Percentiles rank a stretch among this genome's conserved stretches.
Conservation (phyloP, 371 early-diverging fungal genomes). For the Mortierella sp. region DNA sequence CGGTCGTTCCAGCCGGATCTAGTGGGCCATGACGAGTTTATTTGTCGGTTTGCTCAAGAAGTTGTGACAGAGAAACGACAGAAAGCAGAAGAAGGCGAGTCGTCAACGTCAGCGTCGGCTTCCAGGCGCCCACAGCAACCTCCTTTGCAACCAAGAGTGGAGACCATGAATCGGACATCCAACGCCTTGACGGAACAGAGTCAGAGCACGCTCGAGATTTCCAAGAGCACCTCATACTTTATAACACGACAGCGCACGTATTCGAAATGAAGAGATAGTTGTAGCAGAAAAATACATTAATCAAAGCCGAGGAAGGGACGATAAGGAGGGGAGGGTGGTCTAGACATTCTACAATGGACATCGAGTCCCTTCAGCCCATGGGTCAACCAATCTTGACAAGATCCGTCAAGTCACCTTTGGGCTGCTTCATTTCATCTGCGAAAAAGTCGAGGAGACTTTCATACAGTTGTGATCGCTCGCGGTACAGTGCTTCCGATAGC, state of each 20-base stretch:
- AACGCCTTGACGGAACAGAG: constrained; percentile 6
- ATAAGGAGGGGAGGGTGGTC: too few species aligned
- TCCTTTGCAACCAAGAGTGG: not conserved
- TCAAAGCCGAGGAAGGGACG: too few species aligned
- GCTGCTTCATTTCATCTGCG: constrained; percentile 85
- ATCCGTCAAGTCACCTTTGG: constrained; percentile 77
- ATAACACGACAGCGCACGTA: constrained; percentile 32
- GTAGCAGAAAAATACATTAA: too few species aligned
- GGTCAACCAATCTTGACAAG: constrained; percentile 66
- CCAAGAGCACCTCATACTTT: constrained; percentile 27
- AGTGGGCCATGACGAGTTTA: constrained; percentile 51
- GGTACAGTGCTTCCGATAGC: constrained; percentile 36
- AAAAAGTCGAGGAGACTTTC: constrained; percentile 78
- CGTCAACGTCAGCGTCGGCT: not conserved
- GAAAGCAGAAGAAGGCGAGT: not conserved
- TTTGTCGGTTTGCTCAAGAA: constrained; percentile 52
- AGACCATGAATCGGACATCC: not conserved
- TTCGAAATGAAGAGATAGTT: not conserved
- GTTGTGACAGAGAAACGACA: constrained; percentile 32
- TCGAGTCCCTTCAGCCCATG: too few species aligned
- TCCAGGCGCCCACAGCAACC: constrained; percentile 1
- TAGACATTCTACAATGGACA: too few species aligned
- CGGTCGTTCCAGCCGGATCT: constrained; percentile 48
- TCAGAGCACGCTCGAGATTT: constrained; percentile 51
- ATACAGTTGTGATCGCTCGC: constrained; percentile 72